Evolutionary conservation across 2,329 filamentous ascomycete species (phyloP).

Genomic region (Claviceps spartinae): DNA sequence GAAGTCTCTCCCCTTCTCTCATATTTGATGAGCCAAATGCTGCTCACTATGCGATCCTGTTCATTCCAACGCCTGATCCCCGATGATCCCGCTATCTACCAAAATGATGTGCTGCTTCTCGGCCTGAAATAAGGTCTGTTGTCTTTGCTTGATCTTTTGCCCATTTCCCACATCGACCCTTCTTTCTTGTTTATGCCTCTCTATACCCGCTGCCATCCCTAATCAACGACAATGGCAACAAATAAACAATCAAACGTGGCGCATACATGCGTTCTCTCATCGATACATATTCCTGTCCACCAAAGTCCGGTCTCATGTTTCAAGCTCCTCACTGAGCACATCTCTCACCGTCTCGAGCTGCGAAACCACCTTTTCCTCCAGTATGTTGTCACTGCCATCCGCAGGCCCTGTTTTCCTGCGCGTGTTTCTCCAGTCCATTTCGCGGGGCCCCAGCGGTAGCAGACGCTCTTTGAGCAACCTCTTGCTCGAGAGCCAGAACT

Average conservation of each 20-base stretch:
- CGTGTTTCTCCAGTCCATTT: slow-evolving; percentile 46
- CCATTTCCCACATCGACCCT: not conserved
- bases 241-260: not conserved
- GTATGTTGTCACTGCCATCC: slow-evolving; percentile 40
- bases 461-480: slow-evolving; percentile 59
- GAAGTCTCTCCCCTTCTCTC: too few species aligned
- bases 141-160: not conserved
- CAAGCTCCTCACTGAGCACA: slow-evolving; percentile 39
- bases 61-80: slow-evolving; percentile 9
- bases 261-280: not conserved
- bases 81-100: slow-evolving; percentile 1
- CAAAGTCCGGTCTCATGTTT: slow-evolving; percentile 14
- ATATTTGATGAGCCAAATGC: not conserved
- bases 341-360: slow-evolving; percentile 50
- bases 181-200: not conserved
- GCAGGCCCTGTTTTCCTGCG: slow-evolving; percentile 22
- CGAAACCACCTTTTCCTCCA: slow-evolving; percentile 63
- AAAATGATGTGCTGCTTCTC: slow-evolving; percentile 3
- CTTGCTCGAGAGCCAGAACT: slow-evolving; percentile 62
- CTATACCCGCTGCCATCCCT: not conserved
- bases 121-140: not conserved
- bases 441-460: slow-evolving; percentile 57
- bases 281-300: not conserved
- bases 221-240: not conserved
- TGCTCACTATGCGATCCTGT: not conserved